Evolutionary conservation across 208 protist species (phyloP).

Genomic region (Herpetomonas samuelpessoai): DNA sequence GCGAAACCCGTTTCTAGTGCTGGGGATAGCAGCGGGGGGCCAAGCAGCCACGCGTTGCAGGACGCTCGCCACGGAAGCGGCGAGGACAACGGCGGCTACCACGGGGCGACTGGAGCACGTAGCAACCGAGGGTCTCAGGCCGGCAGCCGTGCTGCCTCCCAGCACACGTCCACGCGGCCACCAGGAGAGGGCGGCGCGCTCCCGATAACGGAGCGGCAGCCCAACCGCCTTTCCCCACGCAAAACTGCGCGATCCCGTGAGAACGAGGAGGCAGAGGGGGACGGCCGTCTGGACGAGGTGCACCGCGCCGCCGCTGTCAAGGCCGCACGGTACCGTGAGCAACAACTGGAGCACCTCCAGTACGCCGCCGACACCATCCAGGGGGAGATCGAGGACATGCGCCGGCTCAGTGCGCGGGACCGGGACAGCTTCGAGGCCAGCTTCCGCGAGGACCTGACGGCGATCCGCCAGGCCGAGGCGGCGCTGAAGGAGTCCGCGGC

Average conservation of each 20-base stretch:
- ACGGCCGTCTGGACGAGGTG: conserved; percentile 31
- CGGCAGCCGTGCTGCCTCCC: neutral
- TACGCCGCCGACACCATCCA: conserved; percentile 44
- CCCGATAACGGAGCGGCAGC: conserved; percentile 9
- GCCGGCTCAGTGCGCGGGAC: conserved; percentile 52
- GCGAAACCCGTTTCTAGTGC: neutral
- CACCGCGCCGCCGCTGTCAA: conserved; percentile 60
- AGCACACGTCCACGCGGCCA: neutral
- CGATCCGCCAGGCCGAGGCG: conserved; percentile 56
- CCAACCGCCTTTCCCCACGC: conserved; percentile 4
- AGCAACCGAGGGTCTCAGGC: neutral
- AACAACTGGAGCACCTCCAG: conserved; percentile 49
- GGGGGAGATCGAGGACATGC: conserved; percentile 50
- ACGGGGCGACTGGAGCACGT: too few species aligned
- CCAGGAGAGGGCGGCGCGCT: neutral
- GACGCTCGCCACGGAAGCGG: too few species aligned
- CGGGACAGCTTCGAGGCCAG: conserved; percentile 58
- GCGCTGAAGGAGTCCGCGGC: conserved; percentile 69
- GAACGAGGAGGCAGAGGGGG: conserved; percentile 7
- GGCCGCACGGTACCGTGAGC: conserved; percentile 46
- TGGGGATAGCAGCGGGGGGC: too few species aligned
- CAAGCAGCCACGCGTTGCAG: too few species aligned
- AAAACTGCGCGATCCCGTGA: neutral
- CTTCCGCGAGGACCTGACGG: conserved; percentile 67
- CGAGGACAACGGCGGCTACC: too few species aligned